Percentiles rank a stretch among this genome's conserved stretches.
Evolutionary conservation across 2,329 filamentous ascomycete species (phyloP).

Genomic region (Cladophialophora bantiana): DNA sequence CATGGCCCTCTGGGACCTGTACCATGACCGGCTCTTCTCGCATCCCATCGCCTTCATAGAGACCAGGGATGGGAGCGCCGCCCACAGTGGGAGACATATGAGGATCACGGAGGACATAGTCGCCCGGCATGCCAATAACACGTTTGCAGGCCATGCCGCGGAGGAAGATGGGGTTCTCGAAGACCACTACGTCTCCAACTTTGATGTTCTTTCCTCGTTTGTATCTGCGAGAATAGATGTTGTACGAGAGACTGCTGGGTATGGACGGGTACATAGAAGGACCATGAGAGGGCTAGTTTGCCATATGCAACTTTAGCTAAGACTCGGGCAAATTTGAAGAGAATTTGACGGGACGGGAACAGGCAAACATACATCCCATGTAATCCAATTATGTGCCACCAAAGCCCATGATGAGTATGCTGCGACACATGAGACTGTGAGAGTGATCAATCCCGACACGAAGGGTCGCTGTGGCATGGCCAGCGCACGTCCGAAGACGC

Average conservation of each 20-base stretch:
- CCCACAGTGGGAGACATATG: conserved; percentile 36
- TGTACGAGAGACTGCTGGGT: conserved; percentile 69
- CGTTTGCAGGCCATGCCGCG: conserved; percentile 75
- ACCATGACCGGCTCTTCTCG: conserved; percentile 50
- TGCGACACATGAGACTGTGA: conserved; percentile 22
- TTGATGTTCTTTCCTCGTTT: conserved; percentile 70
- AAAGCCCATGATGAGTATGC: conserved; percentile 21
- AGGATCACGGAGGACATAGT: conserved; percentile 58
- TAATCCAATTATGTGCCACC: conserved; percentile 23
- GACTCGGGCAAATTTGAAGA: background rate
- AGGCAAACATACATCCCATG: conserved; percentile 18
- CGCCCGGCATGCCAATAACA: conserved; percentile 73
- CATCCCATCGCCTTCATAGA: conserved; percentile 31
- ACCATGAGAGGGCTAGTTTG: conserved; percentile 53
- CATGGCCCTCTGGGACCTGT: conserved; percentile 83
- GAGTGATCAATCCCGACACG: conserved; percentile 2
- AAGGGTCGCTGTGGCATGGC: conserved; percentile 7
- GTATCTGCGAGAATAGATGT: conserved; percentile 69
- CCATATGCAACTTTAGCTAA: background rate
- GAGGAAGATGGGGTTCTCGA: conserved; percentile 73
- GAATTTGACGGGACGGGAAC: background rate
- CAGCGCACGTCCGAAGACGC: conserved; percentile 7
- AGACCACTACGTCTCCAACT: conserved; percentile 86
- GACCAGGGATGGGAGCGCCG: conserved; percentile 29
- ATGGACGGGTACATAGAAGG: conserved; percentile 92